Evolutionary conservation across 106 monocot species (phyloP).

Genomic region (Dioscorea dumetorum): DNA sequence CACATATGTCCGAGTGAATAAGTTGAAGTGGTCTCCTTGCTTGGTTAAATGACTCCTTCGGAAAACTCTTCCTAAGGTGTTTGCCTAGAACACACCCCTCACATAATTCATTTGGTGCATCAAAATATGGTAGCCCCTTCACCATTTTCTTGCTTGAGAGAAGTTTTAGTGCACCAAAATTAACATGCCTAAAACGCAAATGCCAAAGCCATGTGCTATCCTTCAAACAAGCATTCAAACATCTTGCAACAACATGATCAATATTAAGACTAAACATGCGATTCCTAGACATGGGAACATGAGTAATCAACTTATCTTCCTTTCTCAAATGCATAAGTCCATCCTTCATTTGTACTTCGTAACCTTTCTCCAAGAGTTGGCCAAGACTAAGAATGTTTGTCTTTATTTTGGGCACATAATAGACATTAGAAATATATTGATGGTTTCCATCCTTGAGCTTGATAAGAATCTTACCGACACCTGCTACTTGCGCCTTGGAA

Average conservation of each 20-base stretch:
- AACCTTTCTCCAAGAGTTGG: too few species aligned
- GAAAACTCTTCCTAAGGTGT: not conserved
- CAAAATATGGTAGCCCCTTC: constrained; percentile 1
- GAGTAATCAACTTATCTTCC: too few species aligned
- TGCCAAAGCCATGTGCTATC: not conserved
- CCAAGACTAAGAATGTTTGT: too few species aligned
- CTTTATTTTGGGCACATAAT: too few species aligned
- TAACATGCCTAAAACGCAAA: constrained; percentile 6
- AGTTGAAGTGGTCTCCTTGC: not conserved
- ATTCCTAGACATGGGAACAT: too few species aligned
- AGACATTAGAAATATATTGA: too few species aligned
- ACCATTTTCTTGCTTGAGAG: constrained; percentile 11
- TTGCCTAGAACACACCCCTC: constrained; percentile 4
- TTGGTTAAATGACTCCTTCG: constrained; percentile 1
- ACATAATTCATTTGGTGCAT: not conserved
- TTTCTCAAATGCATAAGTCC: too few species aligned
- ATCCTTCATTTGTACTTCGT: too few species aligned
- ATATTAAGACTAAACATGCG: too few species aligned
- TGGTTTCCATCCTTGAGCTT: constrained; percentile 5
- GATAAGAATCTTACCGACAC: constrained; percentile 6
- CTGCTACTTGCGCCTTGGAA: constrained; percentile 1
- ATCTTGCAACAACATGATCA: too few species aligned
- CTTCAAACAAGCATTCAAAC: not conserved
- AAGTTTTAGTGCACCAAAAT: constrained; percentile 2
- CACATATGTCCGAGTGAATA: not conserved